These are phyloP conservation scores for Magnolia kwangsiensis DNA, from an alignment of 164 flowering plant species.

Conservation along the genomic window DNA sequence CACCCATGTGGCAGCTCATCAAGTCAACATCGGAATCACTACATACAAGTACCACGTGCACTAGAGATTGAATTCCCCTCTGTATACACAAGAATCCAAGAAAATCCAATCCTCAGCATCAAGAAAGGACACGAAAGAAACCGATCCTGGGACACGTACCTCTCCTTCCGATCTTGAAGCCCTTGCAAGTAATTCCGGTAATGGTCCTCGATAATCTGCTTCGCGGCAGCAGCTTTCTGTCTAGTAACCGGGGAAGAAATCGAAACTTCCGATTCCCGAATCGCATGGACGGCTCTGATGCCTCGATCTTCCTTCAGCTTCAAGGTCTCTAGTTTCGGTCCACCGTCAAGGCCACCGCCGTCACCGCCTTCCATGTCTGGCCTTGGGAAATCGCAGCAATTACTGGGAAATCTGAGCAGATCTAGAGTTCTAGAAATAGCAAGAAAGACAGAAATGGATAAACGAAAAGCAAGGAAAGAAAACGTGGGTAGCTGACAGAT, in stretches of 20 bases:
- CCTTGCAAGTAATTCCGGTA: slow-evolving; percentile 80
- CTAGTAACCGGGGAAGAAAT: slow-evolving; percentile 84
- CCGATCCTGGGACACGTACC: slow-evolving; percentile 30
- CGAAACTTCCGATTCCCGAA: slow-evolving; percentile 40
- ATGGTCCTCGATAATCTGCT: slow-evolving; percentile 89
- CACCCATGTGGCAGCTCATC: too few relatives aligned
- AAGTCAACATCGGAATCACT: not conserved
- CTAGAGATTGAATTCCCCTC: not conserved
- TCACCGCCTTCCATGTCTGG: slow-evolving; percentile 47
- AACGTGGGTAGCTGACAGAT: not conserved
- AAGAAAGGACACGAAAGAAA: not conserved
- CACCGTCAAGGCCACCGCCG: slow-evolving; percentile 42
- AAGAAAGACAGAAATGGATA: not conserved
- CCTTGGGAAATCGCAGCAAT: not conserved
- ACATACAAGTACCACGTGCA: not conserved
- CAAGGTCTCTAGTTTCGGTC: slow-evolving; percentile 34
- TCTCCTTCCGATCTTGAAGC: slow-evolving; percentile 77
- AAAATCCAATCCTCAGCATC: not conserved
- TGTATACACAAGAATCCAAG: not conserved
- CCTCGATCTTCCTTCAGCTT: slow-evolving; percentile 45
- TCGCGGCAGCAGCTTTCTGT: slow-evolving; percentile 91
- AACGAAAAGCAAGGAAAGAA: not conserved
- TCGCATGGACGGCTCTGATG: slow-evolving; percentile 11
- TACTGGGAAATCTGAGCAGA: not conserved
- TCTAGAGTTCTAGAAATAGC: not conserved